These are phyloP conservation scores for Blakeslea trispora DNA, from an alignment of 371 early-diverging fungal species.

Conservation along the genomic window DNA sequence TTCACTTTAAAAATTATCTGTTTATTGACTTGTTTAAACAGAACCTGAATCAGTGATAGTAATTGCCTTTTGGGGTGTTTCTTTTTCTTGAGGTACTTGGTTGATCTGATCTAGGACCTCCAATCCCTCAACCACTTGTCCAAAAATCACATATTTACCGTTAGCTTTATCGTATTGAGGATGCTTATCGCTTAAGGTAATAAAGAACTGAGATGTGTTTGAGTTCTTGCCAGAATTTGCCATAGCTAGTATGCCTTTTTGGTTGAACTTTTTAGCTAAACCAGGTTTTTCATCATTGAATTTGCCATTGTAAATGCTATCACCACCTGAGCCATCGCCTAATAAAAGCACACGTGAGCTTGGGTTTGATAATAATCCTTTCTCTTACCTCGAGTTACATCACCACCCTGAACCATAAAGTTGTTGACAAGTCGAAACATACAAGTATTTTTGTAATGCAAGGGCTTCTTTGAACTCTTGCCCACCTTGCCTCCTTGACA, in stretches of 20 bases:
- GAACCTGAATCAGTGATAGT: conserved; percentile 45
- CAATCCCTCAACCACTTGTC: conserved; percentile 59
- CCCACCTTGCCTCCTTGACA: conserved; percentile 54
- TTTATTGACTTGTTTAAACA: conserved; percentile 11
- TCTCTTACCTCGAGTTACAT: conserved; percentile 62
- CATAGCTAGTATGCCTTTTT: conserved; percentile 69
- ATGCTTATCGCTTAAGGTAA: conserved; percentile 55
- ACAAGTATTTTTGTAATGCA: conserved; percentile 49
- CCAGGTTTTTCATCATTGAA: conserved; percentile 77
- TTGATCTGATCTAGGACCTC: conserved; percentile 51
- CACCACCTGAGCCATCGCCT: conserved; percentile 79
- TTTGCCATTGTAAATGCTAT: conserved; percentile 67
- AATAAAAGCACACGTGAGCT: background rate
- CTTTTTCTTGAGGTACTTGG: conserved; percentile 35
- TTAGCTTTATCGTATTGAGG: conserved; percentile 60
- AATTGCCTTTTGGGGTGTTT: conserved; percentile 42
- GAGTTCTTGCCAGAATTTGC: conserved; percentile 83
- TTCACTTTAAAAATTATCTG: background rate
- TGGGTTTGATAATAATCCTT: background rate
- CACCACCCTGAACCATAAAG: conserved; percentile 84
- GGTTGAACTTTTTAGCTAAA: conserved; percentile 49
- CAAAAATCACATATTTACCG: conserved; percentile 84
- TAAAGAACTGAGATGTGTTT: conserved; percentile 86
- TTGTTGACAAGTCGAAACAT: conserved; percentile 62
- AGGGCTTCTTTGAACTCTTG: conserved; percentile 55